phyloP scores from a whole-genome alignment of 139 green algal species.

The Coccomyxa sp. region DNA sequence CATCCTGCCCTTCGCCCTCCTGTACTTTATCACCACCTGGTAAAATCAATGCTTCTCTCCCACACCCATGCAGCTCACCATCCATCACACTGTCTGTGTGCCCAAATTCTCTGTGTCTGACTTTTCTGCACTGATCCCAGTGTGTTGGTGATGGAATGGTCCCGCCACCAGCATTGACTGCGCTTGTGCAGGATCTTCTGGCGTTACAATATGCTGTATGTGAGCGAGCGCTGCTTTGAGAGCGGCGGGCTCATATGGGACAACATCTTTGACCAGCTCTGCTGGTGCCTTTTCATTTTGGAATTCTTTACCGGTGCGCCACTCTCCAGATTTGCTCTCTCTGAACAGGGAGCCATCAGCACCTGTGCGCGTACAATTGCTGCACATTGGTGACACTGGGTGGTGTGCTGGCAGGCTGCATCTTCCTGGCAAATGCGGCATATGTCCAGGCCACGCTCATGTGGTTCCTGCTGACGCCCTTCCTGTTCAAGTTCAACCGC shows the following conservation, averaged over 20 bases:
- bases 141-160: too few species aligned
- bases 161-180: too few species aligned
- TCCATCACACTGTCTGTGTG: too few species aligned
- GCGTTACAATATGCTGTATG: conserved; percentile 52
- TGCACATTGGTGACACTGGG: too few species aligned
- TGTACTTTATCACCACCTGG: conserved; percentile 41
- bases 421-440: conserved; percentile 21
- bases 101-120: too few species aligned
- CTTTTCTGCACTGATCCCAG: too few species aligned
- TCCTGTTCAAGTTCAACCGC: conserved; percentile 40
- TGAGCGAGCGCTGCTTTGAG: conserved; percentile 29
- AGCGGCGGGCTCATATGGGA: conserved; percentile 14
- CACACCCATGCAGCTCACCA: not conserved
- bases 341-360: too few species aligned
- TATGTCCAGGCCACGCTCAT: conserved; percentile 46
- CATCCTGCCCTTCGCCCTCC: conserved; percentile 53
- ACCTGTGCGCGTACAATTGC: not conserved
- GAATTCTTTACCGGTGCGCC: conserved; percentile 20
- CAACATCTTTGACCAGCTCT: conserved; percentile 20
- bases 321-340: not conserved
- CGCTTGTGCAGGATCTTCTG: conserved; percentile 32
- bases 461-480: conserved; percentile 52
- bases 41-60: not conserved
- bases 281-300: conserved; percentile 26
- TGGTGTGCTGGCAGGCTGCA: not conserved